Evolutionary conservation across 371 early-diverging fungal genomes (phyloP).

Genomic region (Syncephalis fuscata): DNA sequence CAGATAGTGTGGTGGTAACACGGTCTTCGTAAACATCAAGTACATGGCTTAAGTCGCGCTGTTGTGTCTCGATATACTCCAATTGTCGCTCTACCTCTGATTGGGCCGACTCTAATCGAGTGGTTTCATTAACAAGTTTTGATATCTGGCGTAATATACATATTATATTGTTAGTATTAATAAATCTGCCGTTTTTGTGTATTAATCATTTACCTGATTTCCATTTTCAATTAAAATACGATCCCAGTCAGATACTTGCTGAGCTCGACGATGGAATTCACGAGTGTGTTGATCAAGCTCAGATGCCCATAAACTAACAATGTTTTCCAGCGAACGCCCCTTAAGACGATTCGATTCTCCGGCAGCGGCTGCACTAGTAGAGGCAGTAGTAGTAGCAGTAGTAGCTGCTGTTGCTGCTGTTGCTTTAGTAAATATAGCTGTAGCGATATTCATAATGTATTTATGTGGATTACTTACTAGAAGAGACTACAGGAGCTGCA

Average conservation of each 20-base stretch:
- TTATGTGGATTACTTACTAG: slow-evolving; percentile 3
- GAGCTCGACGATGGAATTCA: slow-evolving; percentile 76
- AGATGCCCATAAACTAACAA: slow-evolving; percentile 68
- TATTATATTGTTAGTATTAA: neutral
- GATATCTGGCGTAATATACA: slow-evolving; percentile 36
- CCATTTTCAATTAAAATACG: slow-evolving; percentile 69
- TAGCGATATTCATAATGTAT: slow-evolving; percentile 5
- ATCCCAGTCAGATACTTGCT: slow-evolving; percentile 75
- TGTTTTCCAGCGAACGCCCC: slow-evolving; percentile 74
- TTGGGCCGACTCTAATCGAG: slow-evolving; percentile 53
- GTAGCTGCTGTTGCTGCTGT: slow-evolving; percentile 13
- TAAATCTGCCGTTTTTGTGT: neutral
- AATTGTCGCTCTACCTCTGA: slow-evolving; percentile 66
- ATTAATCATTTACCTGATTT: slow-evolving; percentile 29
- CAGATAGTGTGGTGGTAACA: slow-evolving; percentile 16
- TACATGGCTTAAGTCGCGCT: slow-evolving; percentile 55
- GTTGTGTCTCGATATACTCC: slow-evolving; percentile 73
- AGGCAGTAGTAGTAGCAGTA: slow-evolving; percentile 6
- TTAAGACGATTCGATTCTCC: slow-evolving; percentile 28
- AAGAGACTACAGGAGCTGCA: slow-evolving; percentile 10
- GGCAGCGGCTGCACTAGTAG: slow-evolving; percentile 14
- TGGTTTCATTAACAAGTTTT: slow-evolving; percentile 46
- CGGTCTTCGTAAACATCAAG: slow-evolving; percentile 66
- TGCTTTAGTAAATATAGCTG: slow-evolving; percentile 6
- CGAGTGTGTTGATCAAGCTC: slow-evolving; percentile 61